phyloP scores from a whole-genome alignment of 805 yeast genomes.

The Wickerhamomyces silvicola region DNA sequence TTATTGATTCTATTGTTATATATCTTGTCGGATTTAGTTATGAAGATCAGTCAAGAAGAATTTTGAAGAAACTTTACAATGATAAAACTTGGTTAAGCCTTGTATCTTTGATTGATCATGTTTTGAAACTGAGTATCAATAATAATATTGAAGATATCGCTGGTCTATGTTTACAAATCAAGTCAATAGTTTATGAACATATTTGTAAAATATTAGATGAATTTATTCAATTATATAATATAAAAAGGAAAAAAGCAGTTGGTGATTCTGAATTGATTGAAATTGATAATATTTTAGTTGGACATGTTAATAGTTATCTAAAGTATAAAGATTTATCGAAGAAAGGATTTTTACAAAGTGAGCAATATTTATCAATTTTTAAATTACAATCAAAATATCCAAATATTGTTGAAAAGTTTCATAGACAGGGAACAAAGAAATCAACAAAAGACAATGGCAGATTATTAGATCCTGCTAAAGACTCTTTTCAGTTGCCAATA shows the following conservation, averaged over 20 bases:
- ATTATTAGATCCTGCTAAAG: slow-evolving; percentile 1
- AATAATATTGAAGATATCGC: slow-evolving; percentile 5
- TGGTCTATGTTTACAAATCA: slow-evolving; percentile 13
- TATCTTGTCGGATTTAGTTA: slow-evolving; percentile 17
- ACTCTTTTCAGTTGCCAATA: slow-evolving; percentile 8
- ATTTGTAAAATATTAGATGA: slow-evolving; percentile 8
- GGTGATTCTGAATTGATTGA: not conserved
- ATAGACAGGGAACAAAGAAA: not conserved
- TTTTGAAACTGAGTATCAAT: slow-evolving; percentile 4
- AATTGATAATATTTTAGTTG: slow-evolving; percentile 2
- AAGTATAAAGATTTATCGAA: slow-evolving; percentile 8
- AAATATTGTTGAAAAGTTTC: slow-evolving; percentile 4
- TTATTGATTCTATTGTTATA: slow-evolving; percentile 15
- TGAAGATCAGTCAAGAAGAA: slow-evolving; percentile 14
- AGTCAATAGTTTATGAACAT: slow-evolving; percentile 13
- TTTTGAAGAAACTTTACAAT: slow-evolving; percentile 7
- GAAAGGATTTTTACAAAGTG: slow-evolving; percentile 6
- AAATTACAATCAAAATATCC: slow-evolving; percentile 9
- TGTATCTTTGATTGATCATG: slow-evolving; percentile 9
- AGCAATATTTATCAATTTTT: slow-evolving; percentile 7
- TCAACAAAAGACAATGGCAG: not conserved
- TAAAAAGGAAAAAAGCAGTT: slow-evolving; percentile 1
- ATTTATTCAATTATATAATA: slow-evolving; percentile 5
- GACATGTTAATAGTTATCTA: slow-evolving; percentile 3
- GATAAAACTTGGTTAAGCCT: slow-evolving; percentile 16